Conservation (phyloP, 1,284 basidiomycete species). For the Malassezia sp. region DNA sequence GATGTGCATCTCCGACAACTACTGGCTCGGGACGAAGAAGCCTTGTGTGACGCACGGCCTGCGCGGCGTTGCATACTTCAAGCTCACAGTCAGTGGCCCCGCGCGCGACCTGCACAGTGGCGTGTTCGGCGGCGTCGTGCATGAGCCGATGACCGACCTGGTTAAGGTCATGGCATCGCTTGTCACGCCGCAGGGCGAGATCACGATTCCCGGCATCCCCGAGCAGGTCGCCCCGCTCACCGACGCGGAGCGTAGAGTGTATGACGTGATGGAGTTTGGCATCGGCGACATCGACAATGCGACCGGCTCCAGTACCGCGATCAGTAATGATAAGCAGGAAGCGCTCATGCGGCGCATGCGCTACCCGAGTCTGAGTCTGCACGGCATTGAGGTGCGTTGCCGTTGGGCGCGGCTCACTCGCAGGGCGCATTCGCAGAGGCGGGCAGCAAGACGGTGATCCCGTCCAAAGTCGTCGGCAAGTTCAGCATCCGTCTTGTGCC, state of each 20-base stretch:
- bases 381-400: slow-evolving; percentile 98
- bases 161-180: slow-evolving; percentile 59
- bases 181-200: slow-evolving; percentile 68
- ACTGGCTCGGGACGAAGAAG: slow-evolving; percentile 47
- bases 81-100: slow-evolving; percentile 71
- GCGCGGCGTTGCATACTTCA: slow-evolving; percentile 82
- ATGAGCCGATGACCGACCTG: slow-evolving; percentile 57
- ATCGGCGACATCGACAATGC: slow-evolving; percentile 64
- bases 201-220: slow-evolving; percentile 80
- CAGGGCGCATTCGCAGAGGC: slow-evolving; percentile 71
- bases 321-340: slow-evolving; percentile 69
- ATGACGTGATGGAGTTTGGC: slow-evolving; percentile 47
- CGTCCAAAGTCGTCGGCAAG: slow-evolving; percentile 70
- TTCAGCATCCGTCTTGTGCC: slow-evolving; percentile 57
- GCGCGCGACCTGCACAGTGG: slow-evolving; percentile 81
- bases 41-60: slow-evolving; percentile 48
- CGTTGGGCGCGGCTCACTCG: no score
- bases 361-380: slow-evolving; percentile 75
- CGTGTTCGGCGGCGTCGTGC: slow-evolving; percentile 47
- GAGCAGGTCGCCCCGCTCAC: slow-evolving; percentile 71
- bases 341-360: slow-evolving; percentile 68
- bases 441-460: slow-evolving; percentile 77
- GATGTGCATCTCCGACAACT: slow-evolving; percentile 65
- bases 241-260: slow-evolving; percentile 60
- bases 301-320: slow-evolving; percentile 64